Evolutionary conservation across 2,329 filamentous ascomycete genomes (phyloP).

Genomic region (Fusarium metavorans): DNA sequence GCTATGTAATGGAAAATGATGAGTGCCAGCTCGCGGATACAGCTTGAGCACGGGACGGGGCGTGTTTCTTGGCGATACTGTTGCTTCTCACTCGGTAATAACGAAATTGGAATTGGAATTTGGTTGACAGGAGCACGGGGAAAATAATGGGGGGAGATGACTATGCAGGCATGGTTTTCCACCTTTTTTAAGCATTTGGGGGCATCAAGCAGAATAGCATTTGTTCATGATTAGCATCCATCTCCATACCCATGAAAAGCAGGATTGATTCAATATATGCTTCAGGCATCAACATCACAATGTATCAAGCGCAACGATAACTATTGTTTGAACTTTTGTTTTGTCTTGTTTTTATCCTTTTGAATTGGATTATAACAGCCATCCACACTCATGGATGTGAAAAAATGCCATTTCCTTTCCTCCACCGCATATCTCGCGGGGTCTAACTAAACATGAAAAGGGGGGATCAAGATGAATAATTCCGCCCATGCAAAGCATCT

Average conservation of each 20-base stretch:
- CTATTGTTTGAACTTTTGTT: neutral
- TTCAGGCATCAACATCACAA: neutral
- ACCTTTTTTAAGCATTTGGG: slow-evolving; percentile 1
- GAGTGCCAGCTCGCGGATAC: slow-evolving; percentile 15
- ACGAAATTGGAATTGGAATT: slow-evolving; percentile 20
- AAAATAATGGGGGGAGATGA: slow-evolving; percentile 23
- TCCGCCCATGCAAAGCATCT: neutral
- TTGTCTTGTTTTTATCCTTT: slow-evolving; percentile 4
- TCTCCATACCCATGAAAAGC: slow-evolving; percentile 9
- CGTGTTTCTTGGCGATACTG: slow-evolving; percentile 35
- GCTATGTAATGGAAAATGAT: slow-evolving; percentile 24
- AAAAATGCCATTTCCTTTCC: slow-evolving; percentile 11
- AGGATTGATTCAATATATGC: neutral
- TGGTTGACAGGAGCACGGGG: slow-evolving; percentile 7
- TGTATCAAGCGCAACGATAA: neutral
- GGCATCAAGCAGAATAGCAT: slow-evolving; percentile 4
- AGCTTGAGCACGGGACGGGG: slow-evolving; percentile 4
- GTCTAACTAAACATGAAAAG: slow-evolving; percentile 21
- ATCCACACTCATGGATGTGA: slow-evolving; percentile 1
- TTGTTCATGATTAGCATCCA: slow-evolving; percentile 3
- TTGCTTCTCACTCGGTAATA: slow-evolving; percentile 22
- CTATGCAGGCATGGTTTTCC: slow-evolving; percentile 40
- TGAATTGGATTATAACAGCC: slow-evolving; percentile 11
- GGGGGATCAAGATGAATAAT: neutral
- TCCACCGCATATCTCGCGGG: slow-evolving; percentile 8